Evolutionary conservation across 1,284 basidiomycete species (phyloP), one percentile per base, ranked within the genome.

Genomic region (Coriolopsis trogii): DNA sequence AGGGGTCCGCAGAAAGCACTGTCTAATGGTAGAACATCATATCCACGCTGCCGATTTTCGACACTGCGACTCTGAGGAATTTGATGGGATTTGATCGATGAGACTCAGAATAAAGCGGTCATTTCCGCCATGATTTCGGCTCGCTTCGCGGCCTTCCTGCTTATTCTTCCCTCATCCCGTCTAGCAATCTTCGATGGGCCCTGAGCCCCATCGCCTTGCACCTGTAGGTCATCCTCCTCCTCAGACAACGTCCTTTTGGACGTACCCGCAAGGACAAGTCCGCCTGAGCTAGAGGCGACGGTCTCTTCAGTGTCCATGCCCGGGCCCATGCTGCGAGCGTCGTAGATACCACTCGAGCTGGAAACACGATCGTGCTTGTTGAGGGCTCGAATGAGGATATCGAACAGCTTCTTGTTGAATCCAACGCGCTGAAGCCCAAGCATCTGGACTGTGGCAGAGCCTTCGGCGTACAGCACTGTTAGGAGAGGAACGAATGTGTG

Each of bases 341-440:
- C 30, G 5, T 21, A 6, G 9, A 47, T 7, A 25, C n/a, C n/a
- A n/a, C n/a, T n/a, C n/a, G 34, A n/a, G 3, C 28, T 29, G 15
- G 37, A 10, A 26, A 16, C 18, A 6, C 41, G 34, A 10, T 31
- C 42, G 21, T 51, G 47, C 43, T 50, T 49, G 25, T 20, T 36
- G 37, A 43, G 41, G 26, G 51, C 51, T 33, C 28, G 23, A 7
- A 20, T 21, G 18, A 58, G 41, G 40, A 55, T 47, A 8, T 33
- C 23, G 36, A 49, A 49, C 21, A 58, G 51, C 31, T 20, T 37
- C 21, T 54, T 28, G 47, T 58, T 58, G 47, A 55, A 58, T 5
- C 57, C 57, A n/a, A 59, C 51, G 33, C 57, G 57, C 42, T 59
- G 57, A 16, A 59, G 43, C 8, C 53, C 57, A 6, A 59, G 51